phyloP scores from a whole-genome alignment of 352 stramenopile species.

The Pythium periplocum region DNA sequence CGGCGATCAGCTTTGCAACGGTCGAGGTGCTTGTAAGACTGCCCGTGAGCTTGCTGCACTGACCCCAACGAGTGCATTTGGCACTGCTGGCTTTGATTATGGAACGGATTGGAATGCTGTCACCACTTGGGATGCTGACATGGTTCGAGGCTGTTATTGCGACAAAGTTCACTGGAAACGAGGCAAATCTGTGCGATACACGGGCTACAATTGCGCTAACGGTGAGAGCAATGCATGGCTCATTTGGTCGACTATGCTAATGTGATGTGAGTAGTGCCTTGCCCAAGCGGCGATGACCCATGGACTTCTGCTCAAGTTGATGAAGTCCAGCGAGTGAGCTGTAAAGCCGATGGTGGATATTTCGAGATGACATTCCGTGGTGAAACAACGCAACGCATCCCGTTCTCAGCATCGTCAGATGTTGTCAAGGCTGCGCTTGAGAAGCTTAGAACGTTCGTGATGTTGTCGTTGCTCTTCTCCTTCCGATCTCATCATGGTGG shows the following conservation, averaged over 20 bases:
- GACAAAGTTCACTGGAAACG: conserved; percentile 65
- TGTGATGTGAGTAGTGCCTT: conserved; percentile 37
- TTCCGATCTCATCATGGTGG: not conserved
- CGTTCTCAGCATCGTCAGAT: conserved; percentile 18
- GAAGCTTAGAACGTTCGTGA: conserved; percentile 41
- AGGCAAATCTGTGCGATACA: conserved; percentile 44
- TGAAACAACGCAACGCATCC: conserved; percentile 42
- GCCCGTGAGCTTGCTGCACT: conserved; percentile 48
- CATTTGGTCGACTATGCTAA: conserved; percentile 2
- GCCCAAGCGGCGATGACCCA: conserved; percentile 83
- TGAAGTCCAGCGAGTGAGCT: conserved; percentile 77
- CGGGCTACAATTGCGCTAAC: conserved; percentile 75
- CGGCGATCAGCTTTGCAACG: conserved; percentile 28
- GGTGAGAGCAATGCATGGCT: conserved; percentile 21
- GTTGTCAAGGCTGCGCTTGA: conserved; percentile 41
- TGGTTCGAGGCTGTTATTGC: conserved; percentile 83
- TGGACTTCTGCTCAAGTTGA: conserved; percentile 68
- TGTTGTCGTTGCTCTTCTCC: not conserved
- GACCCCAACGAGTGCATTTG: conserved; percentile 33
- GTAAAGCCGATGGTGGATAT: conserved; percentile 54
- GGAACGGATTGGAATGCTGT: conserved; percentile 65
- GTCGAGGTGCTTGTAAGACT: conserved; percentile 39
- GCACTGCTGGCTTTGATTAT: conserved; percentile 49
- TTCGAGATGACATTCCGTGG: conserved; percentile 80
- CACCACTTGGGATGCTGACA: conserved; percentile 85